Evolutionary conservation across 2,329 filamentous ascomycete genomes (phyloP).

Genomic region (Microdochium nivale): DNA sequence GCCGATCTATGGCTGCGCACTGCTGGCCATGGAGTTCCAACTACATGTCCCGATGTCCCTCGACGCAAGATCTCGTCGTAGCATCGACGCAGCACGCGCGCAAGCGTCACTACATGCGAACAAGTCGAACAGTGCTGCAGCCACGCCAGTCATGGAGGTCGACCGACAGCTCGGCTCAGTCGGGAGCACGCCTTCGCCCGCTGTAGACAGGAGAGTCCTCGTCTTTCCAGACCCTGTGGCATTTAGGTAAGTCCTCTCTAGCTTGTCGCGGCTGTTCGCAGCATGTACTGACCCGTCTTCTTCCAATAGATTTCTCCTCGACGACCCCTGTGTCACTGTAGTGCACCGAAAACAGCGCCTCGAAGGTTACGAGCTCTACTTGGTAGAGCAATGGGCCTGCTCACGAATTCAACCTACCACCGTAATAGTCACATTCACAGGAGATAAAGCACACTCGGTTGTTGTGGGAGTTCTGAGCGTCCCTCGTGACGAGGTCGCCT

Average conservation of each 20-base stretch:
- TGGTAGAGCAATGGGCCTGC: conserved; percentile 97
- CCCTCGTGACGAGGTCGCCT: conserved; percentile 67
- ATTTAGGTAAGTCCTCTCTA: conserved; percentile 32
- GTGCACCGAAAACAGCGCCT: conserved; percentile 64
- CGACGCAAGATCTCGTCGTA: background rate
- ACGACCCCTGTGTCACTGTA: conserved; percentile 68
- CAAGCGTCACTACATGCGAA: background rate
- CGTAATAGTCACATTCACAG: conserved; percentile 87
- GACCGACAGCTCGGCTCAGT: background rate
- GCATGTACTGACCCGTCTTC: background rate
- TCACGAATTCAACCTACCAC: conserved; percentile 85
- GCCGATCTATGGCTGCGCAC: background rate
- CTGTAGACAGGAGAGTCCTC: conserved; percentile 31
- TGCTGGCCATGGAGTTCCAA: background rate
- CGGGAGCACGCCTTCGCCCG: conserved; percentile 13
- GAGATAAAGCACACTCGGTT: conserved; percentile 71
- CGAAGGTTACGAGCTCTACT: conserved; percentile 81
- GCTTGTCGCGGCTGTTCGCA: background rate
- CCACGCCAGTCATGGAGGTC: background rate
- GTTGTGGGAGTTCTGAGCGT: conserved; percentile 73
- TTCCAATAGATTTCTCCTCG: conserved; percentile 62
- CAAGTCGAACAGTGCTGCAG: background rate
- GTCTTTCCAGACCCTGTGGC: conserved; percentile 52
- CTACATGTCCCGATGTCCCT: background rate
- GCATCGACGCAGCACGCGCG: background rate